Conservation (phyloP, 2,329 filamentous ascomycete genomes). For the Cryphonectria nitschkei region DNA sequence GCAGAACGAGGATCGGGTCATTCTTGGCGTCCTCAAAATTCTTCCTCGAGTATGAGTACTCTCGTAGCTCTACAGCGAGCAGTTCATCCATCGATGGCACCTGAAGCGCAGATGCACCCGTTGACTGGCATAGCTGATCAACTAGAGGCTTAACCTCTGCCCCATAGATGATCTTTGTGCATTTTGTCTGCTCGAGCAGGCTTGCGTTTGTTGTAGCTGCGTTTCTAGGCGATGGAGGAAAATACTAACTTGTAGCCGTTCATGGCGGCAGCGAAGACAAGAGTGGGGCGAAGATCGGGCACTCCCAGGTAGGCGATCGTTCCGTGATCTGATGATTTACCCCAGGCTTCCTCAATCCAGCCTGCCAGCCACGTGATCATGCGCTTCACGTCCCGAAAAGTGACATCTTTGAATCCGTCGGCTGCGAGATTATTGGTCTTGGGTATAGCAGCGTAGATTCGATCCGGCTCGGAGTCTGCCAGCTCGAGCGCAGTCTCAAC, state of each 20-base stretch:
- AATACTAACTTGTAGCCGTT: neutral
- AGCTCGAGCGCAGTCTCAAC: neutral
- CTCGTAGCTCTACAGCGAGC: neutral
- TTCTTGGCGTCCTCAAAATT: neutral
- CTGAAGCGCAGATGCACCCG: neutral
- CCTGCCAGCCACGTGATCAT: neutral
- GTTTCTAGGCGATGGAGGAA: neutral
- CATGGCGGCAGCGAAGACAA: neutral
- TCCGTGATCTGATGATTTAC: neutral
- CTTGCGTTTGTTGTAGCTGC: neutral
- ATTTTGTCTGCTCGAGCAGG: neutral
- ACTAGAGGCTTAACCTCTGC: neutral
- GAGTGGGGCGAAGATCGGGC: neutral
- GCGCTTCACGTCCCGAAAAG: neutral
- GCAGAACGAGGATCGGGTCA: neutral
- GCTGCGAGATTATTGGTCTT: neutral
- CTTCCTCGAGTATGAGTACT: neutral
- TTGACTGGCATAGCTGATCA: neutral
- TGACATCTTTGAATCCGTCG: neutral
- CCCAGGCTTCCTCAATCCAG: neutral
- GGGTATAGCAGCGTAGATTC: neutral
- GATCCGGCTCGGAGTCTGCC: neutral
- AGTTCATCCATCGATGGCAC: neutral
- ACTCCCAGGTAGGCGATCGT: neutral
- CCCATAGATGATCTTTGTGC: neutral